Conservation (phyloP, 2,329 filamentous ascomycete species). For the Triangularia setosa region DNA sequence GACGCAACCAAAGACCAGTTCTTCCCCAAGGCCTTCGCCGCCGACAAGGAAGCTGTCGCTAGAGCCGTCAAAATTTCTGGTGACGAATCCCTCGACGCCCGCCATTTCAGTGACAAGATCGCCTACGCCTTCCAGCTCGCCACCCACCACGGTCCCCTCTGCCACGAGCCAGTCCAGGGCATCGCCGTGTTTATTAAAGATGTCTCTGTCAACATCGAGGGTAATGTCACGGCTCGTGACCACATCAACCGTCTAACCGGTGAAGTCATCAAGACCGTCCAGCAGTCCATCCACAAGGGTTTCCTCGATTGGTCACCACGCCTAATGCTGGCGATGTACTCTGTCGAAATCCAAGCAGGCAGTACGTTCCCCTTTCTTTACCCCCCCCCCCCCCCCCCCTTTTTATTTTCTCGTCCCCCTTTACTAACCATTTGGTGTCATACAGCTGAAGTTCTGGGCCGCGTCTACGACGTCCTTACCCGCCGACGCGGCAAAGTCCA, state of each 20-base stretch:
- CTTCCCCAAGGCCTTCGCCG: slow-evolving; percentile 65
- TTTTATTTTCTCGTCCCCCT: slow-evolving; percentile 13
- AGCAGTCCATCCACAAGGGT: slow-evolving; percentile 75
- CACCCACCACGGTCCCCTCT: slow-evolving; percentile 82
- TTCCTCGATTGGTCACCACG: slow-evolving; percentile 96
- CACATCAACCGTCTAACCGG: slow-evolving; percentile 78
- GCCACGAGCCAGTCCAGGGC: slow-evolving; percentile 88
- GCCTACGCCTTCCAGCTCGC: slow-evolving; percentile 91
- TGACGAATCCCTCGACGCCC: slow-evolving; percentile 51
- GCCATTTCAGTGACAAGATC: slow-evolving; percentile 84
- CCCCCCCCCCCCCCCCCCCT: neutral
- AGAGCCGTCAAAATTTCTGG: slow-evolving; percentile 34
- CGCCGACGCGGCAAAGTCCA: slow-evolving; percentile 85
- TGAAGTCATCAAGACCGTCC: slow-evolving; percentile 86
- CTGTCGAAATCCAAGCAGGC: slow-evolving; percentile 92
- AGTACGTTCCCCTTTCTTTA: slow-evolving; percentile 57
- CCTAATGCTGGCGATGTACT: slow-evolving; percentile 97
- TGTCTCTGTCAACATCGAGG: slow-evolving; percentile 54
- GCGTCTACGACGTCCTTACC: slow-evolving; percentile 97
- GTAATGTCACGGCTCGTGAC: slow-evolving; percentile 54
- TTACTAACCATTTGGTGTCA: no score
- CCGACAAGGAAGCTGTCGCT: slow-evolving; percentile 22
- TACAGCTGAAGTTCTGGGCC: slow-evolving; percentile 84
- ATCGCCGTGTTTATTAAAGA: slow-evolving; percentile 88
- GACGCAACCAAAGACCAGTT: slow-evolving; percentile 72